Percentiles rank a stretch among this genome's conserved stretches.
Evolutionary conservation across 192 early-diverging fungal genomes (phyloP).

Genomic region (Backusella liffmaniae): DNA sequence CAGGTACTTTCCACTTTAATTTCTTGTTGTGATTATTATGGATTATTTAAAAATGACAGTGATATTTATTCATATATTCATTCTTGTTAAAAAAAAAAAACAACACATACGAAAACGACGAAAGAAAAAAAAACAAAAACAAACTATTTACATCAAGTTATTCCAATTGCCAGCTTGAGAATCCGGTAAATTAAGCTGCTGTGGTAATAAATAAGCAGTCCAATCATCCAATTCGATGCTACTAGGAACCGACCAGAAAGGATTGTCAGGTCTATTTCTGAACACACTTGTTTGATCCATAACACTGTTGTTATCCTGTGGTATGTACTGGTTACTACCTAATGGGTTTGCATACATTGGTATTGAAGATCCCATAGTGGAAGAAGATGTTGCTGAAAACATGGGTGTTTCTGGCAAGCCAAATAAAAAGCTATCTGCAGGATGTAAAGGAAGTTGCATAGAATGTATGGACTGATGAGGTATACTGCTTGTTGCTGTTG

Average conservation of each 20-base stretch:
- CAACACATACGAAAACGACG: not conserved
- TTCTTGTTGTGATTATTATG: too few relatives aligned
- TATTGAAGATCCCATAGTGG: not conserved
- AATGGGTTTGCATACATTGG: not conserved
- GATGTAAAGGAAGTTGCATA: not conserved
- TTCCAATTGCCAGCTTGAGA: constrained; percentile 4
- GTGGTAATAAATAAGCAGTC: constrained; percentile 32
- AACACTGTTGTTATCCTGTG: not conserved
- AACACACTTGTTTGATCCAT: constrained; percentile 14
- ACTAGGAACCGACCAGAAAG: constrained; percentile 38
- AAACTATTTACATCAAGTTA: constrained; percentile 5
- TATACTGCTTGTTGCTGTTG: not conserved
- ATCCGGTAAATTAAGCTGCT: constrained; percentile 3
- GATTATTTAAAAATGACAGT: too few relatives aligned
- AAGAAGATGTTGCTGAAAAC: not conserved
- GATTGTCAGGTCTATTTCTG: constrained; percentile 34
- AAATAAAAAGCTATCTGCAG: constrained; percentile 2
- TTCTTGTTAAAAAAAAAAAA: not conserved
- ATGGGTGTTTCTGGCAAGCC: not conserved
- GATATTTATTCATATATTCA: not conserved
- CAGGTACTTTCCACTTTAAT: not conserved
- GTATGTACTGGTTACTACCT: not conserved
- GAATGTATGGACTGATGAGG: not conserved
- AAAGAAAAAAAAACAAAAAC: not conserved
- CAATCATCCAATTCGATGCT: constrained; percentile 37